Percentiles rank a stretch among this genome's conserved stretches.
phyloP scores from a whole-genome alignment of 2,329 filamentous ascomycete species.

The Claviceps quebecensis region DNA sequence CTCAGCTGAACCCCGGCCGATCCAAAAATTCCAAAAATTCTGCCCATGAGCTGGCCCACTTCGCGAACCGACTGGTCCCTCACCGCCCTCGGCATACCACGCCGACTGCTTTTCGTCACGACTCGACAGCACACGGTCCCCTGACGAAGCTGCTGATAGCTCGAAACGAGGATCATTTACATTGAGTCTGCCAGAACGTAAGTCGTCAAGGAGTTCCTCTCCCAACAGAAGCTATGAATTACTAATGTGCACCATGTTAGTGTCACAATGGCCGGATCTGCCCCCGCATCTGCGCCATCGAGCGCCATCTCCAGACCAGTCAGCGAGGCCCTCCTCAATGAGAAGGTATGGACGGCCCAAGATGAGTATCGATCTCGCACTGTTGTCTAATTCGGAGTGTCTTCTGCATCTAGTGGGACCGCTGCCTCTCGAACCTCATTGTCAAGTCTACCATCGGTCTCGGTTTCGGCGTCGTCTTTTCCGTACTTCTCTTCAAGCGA shows the following conservation, averaged over 20 bases:
- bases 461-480: slow-evolving; percentile 96
- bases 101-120: slow-evolving; percentile 21
- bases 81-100: slow-evolving; percentile 30
- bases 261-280: slow-evolving; percentile 40
- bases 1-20: neutral
- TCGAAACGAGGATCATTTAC: slow-evolving; percentile 9
- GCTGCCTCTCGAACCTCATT: slow-evolving; percentile 91
- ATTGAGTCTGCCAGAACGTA: slow-evolving; percentile 3
- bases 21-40: slow-evolving; percentile 31
- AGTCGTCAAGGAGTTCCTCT: neutral
- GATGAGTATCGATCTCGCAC: neutral
- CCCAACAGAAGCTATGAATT: neutral
- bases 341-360: slow-evolving; percentile 58
- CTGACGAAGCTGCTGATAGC: slow-evolving; percentile 18
- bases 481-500: slow-evolving; percentile 93
- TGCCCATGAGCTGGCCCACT: slow-evolving; percentile 15
- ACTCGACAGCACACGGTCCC: slow-evolving; percentile 19
- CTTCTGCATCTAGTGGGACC: slow-evolving; percentile 64
- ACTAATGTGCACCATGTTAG: slow-evolving; percentile 5
- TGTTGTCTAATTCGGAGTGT: slow-evolving; percentile 7
- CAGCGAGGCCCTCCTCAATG: slow-evolving; percentile 95
- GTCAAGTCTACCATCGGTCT: slow-evolving; percentile 94
- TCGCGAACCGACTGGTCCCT: slow-evolving; percentile 8
- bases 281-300: slow-evolving; percentile 33
- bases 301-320: slow-evolving; percentile 66